Percentiles rank a stretch among this genome's conserved stretches.
phyloP scores from a whole-genome alignment of 2,329 filamentous ascomycete species.

The Colletotrichum endophyticum region DNA sequence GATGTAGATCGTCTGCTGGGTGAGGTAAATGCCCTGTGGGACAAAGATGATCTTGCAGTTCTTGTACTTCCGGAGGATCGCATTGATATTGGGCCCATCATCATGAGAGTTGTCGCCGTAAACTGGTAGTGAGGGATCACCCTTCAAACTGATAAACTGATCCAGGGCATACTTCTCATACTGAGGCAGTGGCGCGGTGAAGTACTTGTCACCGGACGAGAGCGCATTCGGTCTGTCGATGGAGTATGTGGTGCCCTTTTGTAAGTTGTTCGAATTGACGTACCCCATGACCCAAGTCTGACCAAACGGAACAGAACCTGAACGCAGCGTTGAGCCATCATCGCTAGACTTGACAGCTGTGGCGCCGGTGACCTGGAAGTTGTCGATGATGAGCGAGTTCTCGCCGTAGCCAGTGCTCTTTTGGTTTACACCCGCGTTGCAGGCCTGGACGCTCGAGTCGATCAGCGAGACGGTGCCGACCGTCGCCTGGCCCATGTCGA shows the following conservation, averaged over 20 bases:
- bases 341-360: conserved; percentile 25
- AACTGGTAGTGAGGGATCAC: conserved; percentile 40
- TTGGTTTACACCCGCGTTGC: conserved; percentile 29
- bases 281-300: conserved; percentile 32
- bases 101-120: conserved; percentile 44
- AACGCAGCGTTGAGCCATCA: conserved; percentile 19
- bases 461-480: conserved; percentile 31
- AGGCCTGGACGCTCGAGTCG: conserved; percentile 29
- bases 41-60: conserved; percentile 45
- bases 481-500: conserved; percentile 30
- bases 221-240: conserved; percentile 35
- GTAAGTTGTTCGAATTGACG: conserved; percentile 28
- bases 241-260: conserved; percentile 31
- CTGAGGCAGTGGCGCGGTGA: conserved; percentile 36
- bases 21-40: conserved; percentile 31
- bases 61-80: conserved; percentile 32
- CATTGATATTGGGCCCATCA: conserved; percentile 35
- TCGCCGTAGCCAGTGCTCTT: conserved; percentile 27
- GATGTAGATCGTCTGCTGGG: conserved; percentile 7
- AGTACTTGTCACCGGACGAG: conserved; percentile 34
- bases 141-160: conserved; percentile 51
- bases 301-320: conserved; percentile 20
- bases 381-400: conserved; percentile 33
- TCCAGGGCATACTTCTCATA: conserved; percentile 44
- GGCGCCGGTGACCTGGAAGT: conserved; percentile 27